Evolutionary conservation across 2,329 filamentous ascomycete genomes (phyloP), one percentile per base, ranked within the genome.

Genomic region (Sporothrix dimorphospora): DNA sequence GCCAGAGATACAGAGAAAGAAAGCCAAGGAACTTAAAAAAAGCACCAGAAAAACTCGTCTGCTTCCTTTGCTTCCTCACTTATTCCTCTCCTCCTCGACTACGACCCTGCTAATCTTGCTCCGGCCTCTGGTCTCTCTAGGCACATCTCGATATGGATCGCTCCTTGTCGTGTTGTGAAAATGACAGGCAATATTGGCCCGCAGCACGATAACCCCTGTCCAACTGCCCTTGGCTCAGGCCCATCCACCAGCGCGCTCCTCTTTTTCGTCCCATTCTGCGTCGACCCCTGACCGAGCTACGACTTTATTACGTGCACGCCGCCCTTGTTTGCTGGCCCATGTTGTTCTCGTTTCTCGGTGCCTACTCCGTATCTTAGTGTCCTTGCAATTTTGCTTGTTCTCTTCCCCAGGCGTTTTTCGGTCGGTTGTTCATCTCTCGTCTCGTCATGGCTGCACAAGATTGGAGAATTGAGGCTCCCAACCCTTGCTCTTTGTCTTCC

Each of bases 171-270:
- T 63, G 38, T 45, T 27, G 59, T n/a, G n/a, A 65, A 45, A 65
- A 65, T 65, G 59, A 21, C 61, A 66, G 42, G 63, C 42, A 66
- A 66, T 66, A 49, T 49, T 63, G 59, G 42, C 42, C 42, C 61
- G 61, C 61, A 49, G 16, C 21, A 61, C n/a, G 21, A 14, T 16
- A 3, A 34, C 42, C 63, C 63, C 24, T 45, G 59, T 40, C 59
- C n/a, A n/a, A n/a, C n/a, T n/a, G n/a, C n/a, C n/a, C 38, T 45
- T 65, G 59, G 59, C 38, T 38, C 14, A 34, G 59, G 59, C 38
- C 59, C 14, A 34, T 14, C 59, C 59, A 21, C 45, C 59, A 65
- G 11, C 38, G 38, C n/a, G 45, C 40, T 42, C 59, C 40, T 66
- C 14, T 7, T 49, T 49, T 47, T 30, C 42, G 2, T 24, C 21